These are phyloP conservation scores for Cucurbitaria berberidis DNA, from an alignment of 2,329 filamentous ascomycete species.

Conservation along the genomic window DNA sequence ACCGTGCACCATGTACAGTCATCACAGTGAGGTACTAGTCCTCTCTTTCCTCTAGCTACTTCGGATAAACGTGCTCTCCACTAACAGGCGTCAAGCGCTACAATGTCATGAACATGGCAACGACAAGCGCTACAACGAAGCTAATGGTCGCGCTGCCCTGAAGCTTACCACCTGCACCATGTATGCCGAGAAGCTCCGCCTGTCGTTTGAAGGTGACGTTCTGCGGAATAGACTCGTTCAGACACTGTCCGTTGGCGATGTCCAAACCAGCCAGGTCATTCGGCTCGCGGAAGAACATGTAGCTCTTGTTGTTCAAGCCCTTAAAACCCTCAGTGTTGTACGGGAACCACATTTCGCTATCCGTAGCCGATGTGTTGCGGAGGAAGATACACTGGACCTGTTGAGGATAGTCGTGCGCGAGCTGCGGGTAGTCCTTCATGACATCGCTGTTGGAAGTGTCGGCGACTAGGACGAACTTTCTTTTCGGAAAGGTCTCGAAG, in stretches of 20 bases:
- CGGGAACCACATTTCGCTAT: slow-evolving; percentile 70
- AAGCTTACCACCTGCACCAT: slow-evolving; percentile 36
- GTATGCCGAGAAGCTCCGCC: slow-evolving; percentile 45
- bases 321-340: slow-evolving; percentile 78
- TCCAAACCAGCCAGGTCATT: slow-evolving; percentile 72
- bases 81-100: slow-evolving; percentile 12
- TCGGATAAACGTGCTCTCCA: too few species aligned
- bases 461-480: slow-evolving; percentile 77
- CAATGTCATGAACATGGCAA: slow-evolving; percentile 32
- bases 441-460: slow-evolving; percentile 80
- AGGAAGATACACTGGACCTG: slow-evolving; percentile 81
- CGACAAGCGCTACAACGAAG: slow-evolving; percentile 43
- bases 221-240: slow-evolving; percentile 68
- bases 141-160: slow-evolving; percentile 39
- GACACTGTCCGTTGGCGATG: slow-evolving; percentile 70
- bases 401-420: slow-evolving; percentile 69
- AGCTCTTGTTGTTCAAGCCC: slow-evolving; percentile 67
- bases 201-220: slow-evolving; percentile 69
- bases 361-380: slow-evolving; percentile 75
- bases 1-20: slow-evolving; percentile 1
- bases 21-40: neutral
- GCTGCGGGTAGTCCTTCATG: slow-evolving; percentile 67
- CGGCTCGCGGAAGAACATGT: slow-evolving; percentile 80
- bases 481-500: slow-evolving; percentile 75
- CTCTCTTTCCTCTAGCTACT: too few species aligned